These are phyloP conservation scores for Ophiognomonia clavigignenti-juglandacearum DNA, from an alignment of 2,329 filamentous ascomycete genomes.

Conservation along the genomic window DNA sequence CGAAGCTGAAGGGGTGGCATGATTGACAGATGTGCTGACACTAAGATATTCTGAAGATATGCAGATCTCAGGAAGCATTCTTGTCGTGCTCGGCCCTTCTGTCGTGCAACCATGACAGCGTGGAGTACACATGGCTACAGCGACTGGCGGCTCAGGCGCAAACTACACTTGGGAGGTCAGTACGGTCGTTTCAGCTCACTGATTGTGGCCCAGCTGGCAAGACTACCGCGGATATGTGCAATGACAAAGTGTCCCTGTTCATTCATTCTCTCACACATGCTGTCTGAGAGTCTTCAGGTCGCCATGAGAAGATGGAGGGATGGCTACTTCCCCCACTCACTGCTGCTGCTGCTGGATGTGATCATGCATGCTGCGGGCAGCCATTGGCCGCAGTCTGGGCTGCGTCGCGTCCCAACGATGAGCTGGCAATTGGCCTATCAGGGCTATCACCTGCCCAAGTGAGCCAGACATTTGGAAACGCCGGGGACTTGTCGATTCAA, in stretches of 20 bases:
- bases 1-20: neutral
- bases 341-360: neutral
- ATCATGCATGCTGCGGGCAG: slow-evolving; percentile 9
- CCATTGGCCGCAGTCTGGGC: slow-evolving; percentile 13
- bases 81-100: neutral
- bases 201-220: too few species aligned
- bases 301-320: too few species aligned
- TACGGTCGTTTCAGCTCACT: too few species aligned
- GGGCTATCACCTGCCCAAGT: slow-evolving; percentile 13
- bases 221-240: too few species aligned
- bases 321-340: too few species aligned
- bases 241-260: too few species aligned
- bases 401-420: slow-evolving; percentile 14
- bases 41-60: neutral
- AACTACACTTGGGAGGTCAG: too few species aligned
- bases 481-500: too few species aligned
- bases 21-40: neutral
- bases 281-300: too few species aligned
- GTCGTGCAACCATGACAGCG: too few species aligned
- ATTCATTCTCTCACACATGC: too few species aligned
- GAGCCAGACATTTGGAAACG: neutral
- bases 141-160: neutral
- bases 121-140: too few species aligned
- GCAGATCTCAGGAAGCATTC: neutral
- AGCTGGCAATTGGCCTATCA: slow-evolving; percentile 18